Evolutionary conservation across 192 early-diverging fungal species (phyloP).

Genomic region (Fimicolochytrium jonesii): DNA sequence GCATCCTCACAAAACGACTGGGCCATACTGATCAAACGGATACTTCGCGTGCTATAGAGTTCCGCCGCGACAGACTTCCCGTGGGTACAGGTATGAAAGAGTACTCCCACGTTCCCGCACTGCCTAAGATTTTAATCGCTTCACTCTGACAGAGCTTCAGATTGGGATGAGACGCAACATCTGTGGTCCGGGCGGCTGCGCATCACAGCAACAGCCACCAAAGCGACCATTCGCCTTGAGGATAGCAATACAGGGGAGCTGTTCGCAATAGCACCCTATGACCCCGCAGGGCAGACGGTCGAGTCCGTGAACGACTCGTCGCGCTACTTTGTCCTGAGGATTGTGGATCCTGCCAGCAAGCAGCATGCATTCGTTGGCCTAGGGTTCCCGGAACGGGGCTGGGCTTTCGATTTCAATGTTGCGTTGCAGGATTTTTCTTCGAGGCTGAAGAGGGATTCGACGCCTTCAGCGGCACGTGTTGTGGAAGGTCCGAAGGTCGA

Average conservation of each 20-base stretch:
- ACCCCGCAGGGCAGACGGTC: conserved; percentile 60
- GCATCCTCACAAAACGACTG: too few species aligned
- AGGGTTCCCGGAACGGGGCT: conserved; percentile 75
- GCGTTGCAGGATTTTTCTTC: conserved; percentile 73
- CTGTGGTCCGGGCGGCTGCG: conserved; percentile 78
- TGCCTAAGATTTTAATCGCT: too few species aligned
- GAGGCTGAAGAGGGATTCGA: not conserved
- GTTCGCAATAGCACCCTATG: conserved; percentile 76
- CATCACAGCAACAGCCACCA: conserved; percentile 61
- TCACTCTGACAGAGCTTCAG: conserved; percentile 51
- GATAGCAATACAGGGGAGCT: conserved; percentile 59
- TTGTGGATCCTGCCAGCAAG: conserved; percentile 59
- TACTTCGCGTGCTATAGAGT: too few species aligned
- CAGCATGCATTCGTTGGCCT: conserved; percentile 81
- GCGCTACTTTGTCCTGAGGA: conserved; percentile 81
- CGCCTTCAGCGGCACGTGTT: not conserved
- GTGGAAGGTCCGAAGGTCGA: conserved; percentile 55
- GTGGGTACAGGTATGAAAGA: conserved; percentile 53
- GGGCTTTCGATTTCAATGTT: conserved; percentile 89
- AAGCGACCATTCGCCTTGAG: conserved; percentile 71
- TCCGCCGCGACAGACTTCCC: conserved; percentile 63
- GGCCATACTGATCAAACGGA: too few species aligned
- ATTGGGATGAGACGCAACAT: conserved; percentile 76
- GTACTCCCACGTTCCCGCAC: not conserved
- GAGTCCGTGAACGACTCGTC: conserved; percentile 79